Conservation (phyloP, 2,329 filamentous ascomycete genomes). For the Paecilomyces sp. region DNA sequence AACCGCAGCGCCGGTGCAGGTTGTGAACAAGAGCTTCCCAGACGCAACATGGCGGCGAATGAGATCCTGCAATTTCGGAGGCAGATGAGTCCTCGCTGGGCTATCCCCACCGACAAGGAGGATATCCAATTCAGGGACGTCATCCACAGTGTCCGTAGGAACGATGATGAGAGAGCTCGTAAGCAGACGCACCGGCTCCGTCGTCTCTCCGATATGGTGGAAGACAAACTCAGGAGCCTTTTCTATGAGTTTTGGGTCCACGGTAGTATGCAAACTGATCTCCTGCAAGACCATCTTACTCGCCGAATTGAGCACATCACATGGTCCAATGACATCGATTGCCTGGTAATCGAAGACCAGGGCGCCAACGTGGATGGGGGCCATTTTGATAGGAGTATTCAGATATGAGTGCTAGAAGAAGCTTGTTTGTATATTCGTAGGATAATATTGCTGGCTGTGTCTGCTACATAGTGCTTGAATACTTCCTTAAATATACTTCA, state of each 20-base stretch:
- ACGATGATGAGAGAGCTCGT: slow-evolving; percentile 15
- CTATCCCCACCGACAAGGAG: slow-evolving; percentile 30
- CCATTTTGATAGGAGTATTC: slow-evolving; percentile 5
- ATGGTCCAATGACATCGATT: slow-evolving; percentile 25
- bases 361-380: slow-evolving; percentile 17
- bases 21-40: slow-evolving; percentile 23
- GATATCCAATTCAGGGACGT: slow-evolving; percentile 31
- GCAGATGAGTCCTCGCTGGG: slow-evolving; percentile 16
- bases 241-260: slow-evolving; percentile 12
- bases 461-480: no score
- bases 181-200: slow-evolving; percentile 17
- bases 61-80: slow-evolving; percentile 22
- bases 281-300: slow-evolving; percentile 11
- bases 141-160: slow-evolving; percentile 25
- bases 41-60: slow-evolving; percentile 27
- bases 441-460: no score
- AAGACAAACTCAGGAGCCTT: slow-evolving; percentile 23
- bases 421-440: no score
- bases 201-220: slow-evolving; percentile 28
- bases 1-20: slow-evolving; percentile 11
- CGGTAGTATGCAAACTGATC: slow-evolving; percentile 6
- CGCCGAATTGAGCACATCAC: slow-evolving; percentile 22
- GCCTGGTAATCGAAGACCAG: slow-evolving; percentile 25
- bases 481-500: no score
- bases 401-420: no score